phyloP scores from a whole-genome alignment of 129 eudicot species.

The Escallonia rubra region DNA sequence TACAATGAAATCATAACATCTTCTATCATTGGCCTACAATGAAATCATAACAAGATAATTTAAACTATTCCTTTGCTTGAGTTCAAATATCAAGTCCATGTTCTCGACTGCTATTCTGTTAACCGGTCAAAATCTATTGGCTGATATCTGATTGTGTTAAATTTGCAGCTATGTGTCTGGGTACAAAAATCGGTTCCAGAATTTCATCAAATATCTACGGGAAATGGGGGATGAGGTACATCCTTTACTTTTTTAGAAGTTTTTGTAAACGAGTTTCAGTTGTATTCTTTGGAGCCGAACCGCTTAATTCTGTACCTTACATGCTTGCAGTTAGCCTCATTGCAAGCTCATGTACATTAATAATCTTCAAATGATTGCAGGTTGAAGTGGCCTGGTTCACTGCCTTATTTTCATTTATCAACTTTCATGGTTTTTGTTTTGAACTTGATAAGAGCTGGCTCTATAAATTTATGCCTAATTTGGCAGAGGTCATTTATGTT shows the following conservation, averaged over 20 bases:
- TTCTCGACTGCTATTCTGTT: neutral
- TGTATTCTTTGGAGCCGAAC: neutral
- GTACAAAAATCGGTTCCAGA: constrained; percentile 92
- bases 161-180: constrained; percentile 90
- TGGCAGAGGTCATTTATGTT: neutral
- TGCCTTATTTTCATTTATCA: neutral
- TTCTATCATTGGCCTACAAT: neutral
- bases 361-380: neutral
- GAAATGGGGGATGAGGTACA: constrained; percentile 99
- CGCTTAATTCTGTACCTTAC: neutral
- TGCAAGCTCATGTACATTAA: neutral
- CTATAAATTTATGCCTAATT: neutral
- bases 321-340: neutral
- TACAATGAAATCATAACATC: too few relatives aligned
- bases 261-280: too few relatives aligned
- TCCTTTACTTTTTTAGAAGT: neutral
- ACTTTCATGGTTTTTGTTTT: neutral
- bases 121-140: neutral
- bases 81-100: neutral
- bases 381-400: neutral
- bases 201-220: constrained; percentile 82
- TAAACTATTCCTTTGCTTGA: neutral
- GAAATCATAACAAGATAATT: neutral
- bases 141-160: constrained; percentile 8
- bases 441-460: neutral